Evolutionary conservation across 176 grass and related monocot genomes (phyloP).

Genomic region (Carex littledalei): DNA sequence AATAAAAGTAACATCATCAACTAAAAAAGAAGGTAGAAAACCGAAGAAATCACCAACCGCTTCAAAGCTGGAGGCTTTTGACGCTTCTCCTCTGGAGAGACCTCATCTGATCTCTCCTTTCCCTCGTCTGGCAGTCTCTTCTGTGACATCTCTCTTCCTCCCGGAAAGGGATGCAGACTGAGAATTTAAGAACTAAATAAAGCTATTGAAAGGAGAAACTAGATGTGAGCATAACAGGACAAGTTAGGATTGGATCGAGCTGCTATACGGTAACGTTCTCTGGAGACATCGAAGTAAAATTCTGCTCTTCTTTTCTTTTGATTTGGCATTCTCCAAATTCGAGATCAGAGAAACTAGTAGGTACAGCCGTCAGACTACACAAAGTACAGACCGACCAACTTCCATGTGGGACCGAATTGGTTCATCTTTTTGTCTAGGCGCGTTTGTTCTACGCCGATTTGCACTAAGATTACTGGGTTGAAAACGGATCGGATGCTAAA

Average conservation of each 20-base stretch:
- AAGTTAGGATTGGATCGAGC: neutral
- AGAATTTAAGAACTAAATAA: neutral
- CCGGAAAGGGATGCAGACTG: neutral
- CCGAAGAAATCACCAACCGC: conserved; percentile 3
- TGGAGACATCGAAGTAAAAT: neutral
- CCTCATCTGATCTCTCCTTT: conserved; percentile 4
- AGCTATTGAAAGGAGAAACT: neutral
- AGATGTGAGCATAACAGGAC: neutral
- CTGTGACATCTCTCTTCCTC: conserved; percentile 19
- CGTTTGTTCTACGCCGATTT: no score
- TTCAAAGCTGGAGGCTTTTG: conserved; percentile 21
- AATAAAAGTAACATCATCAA: neutral
- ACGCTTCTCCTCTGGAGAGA: conserved; percentile 25
- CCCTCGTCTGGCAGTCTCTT: neutral
- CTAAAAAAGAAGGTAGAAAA: neutral
- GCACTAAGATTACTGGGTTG: no score
- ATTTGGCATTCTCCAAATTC: neutral
- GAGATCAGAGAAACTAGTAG: neutral
- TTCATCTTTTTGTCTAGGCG: neutral
- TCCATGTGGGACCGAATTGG: neutral
- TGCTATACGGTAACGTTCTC: neutral
- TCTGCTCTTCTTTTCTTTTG: neutral
- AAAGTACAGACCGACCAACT: neutral
- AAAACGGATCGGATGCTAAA: no score
- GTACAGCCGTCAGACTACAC: neutral